Base-by-base conservation (phyloP, 352 stramenopile species). In the Pythium sp. region DNA sequence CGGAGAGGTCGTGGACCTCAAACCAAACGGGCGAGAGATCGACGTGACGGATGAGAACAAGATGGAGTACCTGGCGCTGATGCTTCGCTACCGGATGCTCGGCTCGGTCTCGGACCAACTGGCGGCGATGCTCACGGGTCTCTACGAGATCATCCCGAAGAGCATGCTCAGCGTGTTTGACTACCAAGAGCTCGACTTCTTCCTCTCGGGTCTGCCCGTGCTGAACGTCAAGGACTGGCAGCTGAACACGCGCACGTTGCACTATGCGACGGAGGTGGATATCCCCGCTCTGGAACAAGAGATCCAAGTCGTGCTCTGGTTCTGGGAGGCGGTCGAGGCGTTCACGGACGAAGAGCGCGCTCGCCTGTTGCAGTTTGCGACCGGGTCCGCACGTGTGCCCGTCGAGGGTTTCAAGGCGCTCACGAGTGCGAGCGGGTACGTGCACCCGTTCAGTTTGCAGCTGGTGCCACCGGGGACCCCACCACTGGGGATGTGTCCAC, bases 281-380 rank as follows among this genome's bases (percentile, higher is more conserved):
- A 77, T 80, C 9, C 43, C 74, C 36, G 70, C 65, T 47, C 74
- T 95, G 0, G 75, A 87, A 55, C 62, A 66, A 2, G 79, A 94
- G 28, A 71, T 94, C 49, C 68, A 77, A 20, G 87, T 97, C 36
- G 61, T 98, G 1, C 64, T 82, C 34, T 98, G 93, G 93, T 98
- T 98, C 66, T 98, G 93, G 93, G 79, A 95, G 49, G 78, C 93
- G 18, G 76, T 98, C 14, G 78, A 80, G 34, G 68, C 65, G 8
- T 89, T 99, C 34, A 92, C 86, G 0, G 79, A 94, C 41, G 96
- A 97, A 66, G 91, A 99, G 64, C 96, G 97, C 36, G 97, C 97
- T 46, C 82, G 95, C 15, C 91, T 99, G 71, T 78, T 99, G 24
- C 97, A 99, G 72, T 99, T 99, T 79, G 92, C 98, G 6, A 99